Base-by-base conservation (phyloP, 2,329 filamentous ascomycete genomes). In the Colletotrichum sansevieriae region DNA sequence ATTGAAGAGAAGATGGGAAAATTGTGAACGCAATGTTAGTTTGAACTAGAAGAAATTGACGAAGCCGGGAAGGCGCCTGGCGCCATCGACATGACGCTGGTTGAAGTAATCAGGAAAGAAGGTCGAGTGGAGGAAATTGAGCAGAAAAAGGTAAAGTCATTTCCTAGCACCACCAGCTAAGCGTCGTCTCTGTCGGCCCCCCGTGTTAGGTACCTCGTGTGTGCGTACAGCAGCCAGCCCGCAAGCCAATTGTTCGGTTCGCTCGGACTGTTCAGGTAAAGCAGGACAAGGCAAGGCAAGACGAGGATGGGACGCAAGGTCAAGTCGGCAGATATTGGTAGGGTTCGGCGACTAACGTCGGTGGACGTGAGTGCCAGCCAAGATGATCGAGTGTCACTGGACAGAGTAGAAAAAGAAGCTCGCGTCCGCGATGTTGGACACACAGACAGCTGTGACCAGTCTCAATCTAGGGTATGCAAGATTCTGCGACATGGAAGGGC, bases 81-180 rank as follows among this genome's bases (percentile, higher is more conserved):
- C 61, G 61, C 61, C 65, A 18, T 49, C 57, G 58, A 65, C 65
- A 68, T 68, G 61, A 65, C 47, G 61, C 61, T 55, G 54, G 41
- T 43, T 25, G 25, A 37, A 44, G 35, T 37, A 22, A 13, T 46
- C 15, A n/a, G 20, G 29, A 39, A n/a, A 22, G 64, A 13, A 47
- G 11, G 12, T n/a, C 12, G 22, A 54, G 13, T 59, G 29, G 33
- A 33, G 33, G 22, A 47, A 41, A 54, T 58, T 15, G 54, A 13
- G 46, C 54, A 20, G 25, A 67, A 37, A 29, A 39, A 46, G 43
- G 35, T n/a, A 15, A 37, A 15, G 20, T 52, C 13, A 47, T 25
- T n/a, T 22, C 13, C 12, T 44, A 33, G 25, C 20, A 55, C 51
- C 43, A 58, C 35, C 4, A 46, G 49, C 29, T 11, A 47, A 25